Conservation (phyloP, 805 yeast genomes). For the Starmerella stellata region DNA sequence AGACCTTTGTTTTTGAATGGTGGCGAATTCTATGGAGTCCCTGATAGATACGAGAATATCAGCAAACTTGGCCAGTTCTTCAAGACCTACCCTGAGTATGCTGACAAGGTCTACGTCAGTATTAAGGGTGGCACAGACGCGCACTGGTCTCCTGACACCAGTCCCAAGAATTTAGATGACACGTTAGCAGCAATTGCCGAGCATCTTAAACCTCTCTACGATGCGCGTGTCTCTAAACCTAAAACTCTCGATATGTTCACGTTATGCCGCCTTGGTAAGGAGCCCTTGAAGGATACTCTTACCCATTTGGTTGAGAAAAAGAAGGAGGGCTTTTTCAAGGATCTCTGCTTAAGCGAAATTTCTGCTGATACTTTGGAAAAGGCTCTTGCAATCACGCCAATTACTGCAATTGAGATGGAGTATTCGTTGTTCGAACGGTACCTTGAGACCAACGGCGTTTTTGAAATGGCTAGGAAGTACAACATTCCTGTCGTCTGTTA, state of each 20-base stretch:
- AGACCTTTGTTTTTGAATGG: constrained; percentile 44
- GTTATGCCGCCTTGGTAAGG: constrained; percentile 45
- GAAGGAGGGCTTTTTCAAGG: constrained; percentile 23
- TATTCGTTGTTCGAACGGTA: constrained; percentile 54
- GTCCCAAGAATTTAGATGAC: constrained; percentile 29
- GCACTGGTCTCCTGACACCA: constrained; percentile 32
- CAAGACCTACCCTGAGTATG: constrained; percentile 35
- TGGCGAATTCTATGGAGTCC: constrained; percentile 62
- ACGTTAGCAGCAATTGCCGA: constrained; percentile 31
- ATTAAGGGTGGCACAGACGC: constrained; percentile 47
- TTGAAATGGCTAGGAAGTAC: constrained; percentile 37
- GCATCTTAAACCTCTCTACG: constrained; percentile 14
- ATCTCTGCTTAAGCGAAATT: constrained; percentile 59
- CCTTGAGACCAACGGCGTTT: constrained; percentile 42
- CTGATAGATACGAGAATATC: constrained; percentile 33
- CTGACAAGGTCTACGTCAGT: constrained; percentile 39
- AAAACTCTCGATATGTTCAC: constrained; percentile 38
- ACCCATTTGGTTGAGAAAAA: constrained; percentile 28
- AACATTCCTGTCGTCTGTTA: constrained; percentile 57
- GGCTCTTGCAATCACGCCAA: constrained; percentile 37
- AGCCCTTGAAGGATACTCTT: constrained; percentile 43
- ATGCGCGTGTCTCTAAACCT: constrained; percentile 12
- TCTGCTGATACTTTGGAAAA: constrained; percentile 40
- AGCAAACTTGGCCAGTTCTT: constrained; percentile 40
- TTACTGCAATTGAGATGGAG: constrained; percentile 62